Evolutionary conservation across 2,329 filamentous ascomycete genomes (phyloP), one percentile per base, ranked within the genome.

Genomic region (Talaromyces sp.): DNA sequence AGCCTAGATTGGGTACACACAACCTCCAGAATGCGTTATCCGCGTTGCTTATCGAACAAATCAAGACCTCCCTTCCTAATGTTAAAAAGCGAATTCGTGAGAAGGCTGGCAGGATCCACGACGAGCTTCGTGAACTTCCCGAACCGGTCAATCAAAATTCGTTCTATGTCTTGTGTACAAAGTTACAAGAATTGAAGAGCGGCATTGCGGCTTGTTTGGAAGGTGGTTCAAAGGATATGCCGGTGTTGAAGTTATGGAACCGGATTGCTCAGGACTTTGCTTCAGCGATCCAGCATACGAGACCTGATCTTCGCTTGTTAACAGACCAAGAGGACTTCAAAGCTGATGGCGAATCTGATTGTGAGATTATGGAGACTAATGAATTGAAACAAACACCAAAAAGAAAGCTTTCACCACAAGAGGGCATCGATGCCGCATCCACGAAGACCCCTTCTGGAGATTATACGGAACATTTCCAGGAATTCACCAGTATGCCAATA

Each of bases 91-190:
- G 82, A n/a, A 81, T 87, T 0, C 67, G 79, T 5, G 63, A 70
- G 0, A 78, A 85, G 5, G 81, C 90, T 0, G 67, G 76, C 0
- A 73, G 80, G 0, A 86, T 93, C 1, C 80, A 86, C 1, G 70
- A 72, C 0, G 79, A 89, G 64, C 81, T 96, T 0, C 68, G 74
- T 0, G 78, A 77, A 0, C 82, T 93, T 0, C 91, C 91, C 0
- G 89, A 91, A 43, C 84, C 91, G 0, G 89, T 90, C 0, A 77
- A 77, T 0, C 77, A 80, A 0, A 91, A 92, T 51, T 85, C 92
- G 0, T 84, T 88, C n/a, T 80, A 88, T 0, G 86, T 88, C 10
- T 83, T 96, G 0, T 83, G 84, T 22, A 83, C 84, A 1, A 85
- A 86, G 11, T 74, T 94, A 0, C 79, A 81, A 13, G 79, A 78